These are phyloP conservation scores for Arthrinium puccinioides DNA, from an alignment of 2,329 filamentous ascomycete genomes.

Conservation along the genomic window DNA sequence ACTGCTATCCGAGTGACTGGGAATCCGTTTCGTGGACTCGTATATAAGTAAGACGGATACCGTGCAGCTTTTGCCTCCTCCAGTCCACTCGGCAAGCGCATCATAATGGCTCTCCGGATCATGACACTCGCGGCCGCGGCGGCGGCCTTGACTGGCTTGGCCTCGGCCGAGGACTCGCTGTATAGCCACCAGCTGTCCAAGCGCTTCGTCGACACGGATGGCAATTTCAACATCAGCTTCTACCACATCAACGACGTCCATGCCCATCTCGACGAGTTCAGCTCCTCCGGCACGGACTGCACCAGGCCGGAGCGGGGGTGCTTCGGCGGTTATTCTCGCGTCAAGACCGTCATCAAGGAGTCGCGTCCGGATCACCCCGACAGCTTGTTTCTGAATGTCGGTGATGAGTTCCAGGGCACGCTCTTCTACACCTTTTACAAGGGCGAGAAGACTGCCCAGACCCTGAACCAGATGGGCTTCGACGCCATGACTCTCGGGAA, in stretches of 20 bases:
- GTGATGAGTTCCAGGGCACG: constrained; percentile 65
- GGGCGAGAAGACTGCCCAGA: constrained; percentile 61
- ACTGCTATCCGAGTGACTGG: too few species aligned
- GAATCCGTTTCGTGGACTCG: too few species aligned
- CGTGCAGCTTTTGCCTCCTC: too few species aligned
- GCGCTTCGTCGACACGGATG: constrained; percentile 39
- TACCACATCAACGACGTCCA: constrained; percentile 67
- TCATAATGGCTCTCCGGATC: not conserved
- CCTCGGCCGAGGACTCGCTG: constrained; percentile 35
- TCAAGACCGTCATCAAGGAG: constrained; percentile 53
- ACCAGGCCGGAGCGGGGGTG: constrained; percentile 47
- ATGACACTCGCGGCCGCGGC: constrained; percentile 8
- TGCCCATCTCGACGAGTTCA: constrained; percentile 58
- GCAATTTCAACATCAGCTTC: constrained; percentile 53
- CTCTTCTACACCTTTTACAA: constrained; percentile 61
- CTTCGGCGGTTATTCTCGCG: constrained; percentile 57
- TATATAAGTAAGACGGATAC: too few species aligned
- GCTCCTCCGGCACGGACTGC: constrained; percentile 55
- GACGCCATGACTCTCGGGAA: constrained; percentile 63
- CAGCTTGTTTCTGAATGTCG: constrained; percentile 56
- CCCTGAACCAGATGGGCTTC: constrained; percentile 57
- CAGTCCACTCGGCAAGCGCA: not conserved
- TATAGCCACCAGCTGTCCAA: constrained; percentile 41
- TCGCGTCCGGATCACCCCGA: constrained; percentile 51
- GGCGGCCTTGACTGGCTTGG: constrained; percentile 8